These are phyloP conservation scores for Closterium sp. DNA, from an alignment of 139 green algal species.

Conservation along the genomic window DNA sequence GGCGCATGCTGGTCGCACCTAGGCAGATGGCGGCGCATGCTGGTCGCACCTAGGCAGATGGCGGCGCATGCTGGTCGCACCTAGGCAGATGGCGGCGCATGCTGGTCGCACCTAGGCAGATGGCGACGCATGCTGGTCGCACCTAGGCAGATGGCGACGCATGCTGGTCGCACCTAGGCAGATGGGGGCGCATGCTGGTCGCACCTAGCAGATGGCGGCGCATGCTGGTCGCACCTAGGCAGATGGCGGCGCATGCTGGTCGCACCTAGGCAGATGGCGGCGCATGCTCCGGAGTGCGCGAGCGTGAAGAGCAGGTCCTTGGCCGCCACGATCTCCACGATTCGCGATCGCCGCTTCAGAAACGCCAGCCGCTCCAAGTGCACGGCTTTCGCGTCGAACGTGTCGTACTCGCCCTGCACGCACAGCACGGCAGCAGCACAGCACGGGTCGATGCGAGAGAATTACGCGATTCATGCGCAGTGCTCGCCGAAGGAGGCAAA, in stretches of 20 bases:
- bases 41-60: slow-evolving; percentile 51
- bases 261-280: slow-evolving; percentile 53
- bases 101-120: slow-evolving; percentile 52
- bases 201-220: slow-evolving; percentile 54
- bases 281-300: slow-evolving; percentile 57
- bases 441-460: not conserved
- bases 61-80: slow-evolving; percentile 52
- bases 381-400: slow-evolving; percentile 41
- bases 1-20: slow-evolving; percentile 51
- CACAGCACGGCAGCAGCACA: not conserved
- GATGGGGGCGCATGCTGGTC: slow-evolving; percentile 54
- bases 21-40: slow-evolving; percentile 55
- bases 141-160: slow-evolving; percentile 55
- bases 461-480: slow-evolving; percentile 19
- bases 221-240: slow-evolving; percentile 52
- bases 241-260: slow-evolving; percentile 56
- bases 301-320: slow-evolving; percentile 58
- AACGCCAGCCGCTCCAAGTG: slow-evolving; percentile 51
- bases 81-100: slow-evolving; percentile 55
- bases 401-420: slow-evolving; percentile 56
- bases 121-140: slow-evolving; percentile 50
- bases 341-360: slow-evolving; percentile 56
- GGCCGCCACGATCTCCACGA: slow-evolving; percentile 59
- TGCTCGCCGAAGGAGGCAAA: not conserved
- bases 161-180: slow-evolving; percentile 51